Base-by-base conservation (phyloP, 2,329 filamentous ascomycete species). In the Phialophora chinensis region DNA sequence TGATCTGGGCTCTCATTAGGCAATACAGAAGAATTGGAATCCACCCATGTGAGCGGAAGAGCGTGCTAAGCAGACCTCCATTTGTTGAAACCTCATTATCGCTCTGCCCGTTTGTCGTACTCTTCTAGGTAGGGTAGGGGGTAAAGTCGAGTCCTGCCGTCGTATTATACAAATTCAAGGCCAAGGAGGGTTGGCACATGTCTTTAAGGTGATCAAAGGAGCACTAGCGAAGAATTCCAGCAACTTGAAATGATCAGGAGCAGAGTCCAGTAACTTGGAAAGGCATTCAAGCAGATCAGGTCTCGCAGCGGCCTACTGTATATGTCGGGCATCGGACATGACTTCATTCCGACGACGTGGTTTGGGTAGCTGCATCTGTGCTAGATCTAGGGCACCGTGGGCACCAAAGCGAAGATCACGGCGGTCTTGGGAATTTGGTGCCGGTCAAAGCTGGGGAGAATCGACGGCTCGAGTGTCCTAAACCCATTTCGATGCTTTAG, bases 311-410 rank as follows among this genome's bases (percentile, higher is more conserved):
- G 42, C 44, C 23, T 17, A 27, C 53, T 31, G 31, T 49, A 31
- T 57, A 59, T 35, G 65, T 63, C 65, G 65, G 65, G 50, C 55
- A 60, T 66, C 65, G 65, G 65, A 63, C 60, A 50, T 56, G 65
- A 31, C 31, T 3, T 59, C 17, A 47, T 52, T 4, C 60, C 65
- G 65, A 63, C 47, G 38, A 23, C 17, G 17, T 60, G 49, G 44
- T 52, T 27, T 35, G 25, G 14, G 53, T 44, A 31, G 20, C 29
- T 60, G 20, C 54, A 64, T 62, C 59, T 38, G 52, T 23, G 52
- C 49, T 44, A 42, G 49, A 62, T 42, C 31, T 62, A 4, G 23
- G 11, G 25, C 12, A 55, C n/a, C 50, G 17, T 2, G 23, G 11
- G 25, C 12, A 55, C n/a, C 50, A 25, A 55, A 12, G 38, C 17